Evolutionary conservation across 2,329 filamentous ascomycete genomes (phyloP).

Genomic region (Fusarium sp.): DNA sequence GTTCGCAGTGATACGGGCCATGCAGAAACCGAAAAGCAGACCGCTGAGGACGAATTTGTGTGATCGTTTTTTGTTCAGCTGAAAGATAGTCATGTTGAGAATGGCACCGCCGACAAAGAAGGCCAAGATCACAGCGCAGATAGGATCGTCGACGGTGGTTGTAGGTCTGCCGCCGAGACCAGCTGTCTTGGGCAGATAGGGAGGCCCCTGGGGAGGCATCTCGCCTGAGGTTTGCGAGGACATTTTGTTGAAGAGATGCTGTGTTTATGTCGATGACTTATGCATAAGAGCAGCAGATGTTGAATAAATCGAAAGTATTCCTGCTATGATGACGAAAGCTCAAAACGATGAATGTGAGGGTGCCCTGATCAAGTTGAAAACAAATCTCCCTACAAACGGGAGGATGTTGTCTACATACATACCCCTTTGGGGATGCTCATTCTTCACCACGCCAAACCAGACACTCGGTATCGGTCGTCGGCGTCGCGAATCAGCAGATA

Average conservation of each 20-base stretch:
- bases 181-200: conserved; percentile 58
- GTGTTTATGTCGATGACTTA: not conserved
- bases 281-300: not conserved
- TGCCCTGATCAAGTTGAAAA: not conserved
- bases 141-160: conserved; percentile 69
- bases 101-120: conserved; percentile 67
- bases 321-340: not conserved
- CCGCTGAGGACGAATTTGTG: conserved; percentile 71
- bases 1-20: conserved; percentile 65
- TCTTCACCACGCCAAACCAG: not conserved
- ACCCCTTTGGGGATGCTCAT: not conserved
- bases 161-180: conserved; percentile 69
- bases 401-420: not conserved
- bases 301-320: not conserved
- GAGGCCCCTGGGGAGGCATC: conserved; percentile 49
- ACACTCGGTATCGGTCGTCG: conserved; percentile 32
- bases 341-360: not conserved
- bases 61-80: conserved; percentile 59
- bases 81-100: conserved; percentile 69
- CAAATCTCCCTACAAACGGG: not conserved
- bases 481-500: conserved; percentile 22
- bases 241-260: conserved; percentile 16
- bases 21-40: conserved; percentile 69
- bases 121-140: conserved; percentile 71
- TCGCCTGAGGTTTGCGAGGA: conserved; percentile 21